Evolutionary conservation across 768 basidiomycete genomes (phyloP), one percentile per base, ranked within the genome.

Genomic region (Cystoderma amianthinum): DNA sequence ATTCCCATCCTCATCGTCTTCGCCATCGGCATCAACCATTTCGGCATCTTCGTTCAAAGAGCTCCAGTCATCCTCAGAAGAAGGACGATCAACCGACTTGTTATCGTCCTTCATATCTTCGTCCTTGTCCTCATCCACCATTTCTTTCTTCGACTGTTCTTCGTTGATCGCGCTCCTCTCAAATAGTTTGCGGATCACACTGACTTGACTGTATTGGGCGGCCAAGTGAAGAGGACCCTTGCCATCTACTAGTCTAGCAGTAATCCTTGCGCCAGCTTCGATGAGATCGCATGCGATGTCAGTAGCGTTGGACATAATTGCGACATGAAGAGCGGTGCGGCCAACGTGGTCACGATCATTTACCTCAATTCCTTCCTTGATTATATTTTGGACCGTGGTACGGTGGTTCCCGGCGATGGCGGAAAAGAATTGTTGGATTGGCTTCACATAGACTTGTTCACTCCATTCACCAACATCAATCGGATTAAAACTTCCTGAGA

Each of bases 391-490:
- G 12, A 79, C 68, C 0, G 56, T 48, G 4, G 56, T 54, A 0
- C 62, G 59, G 47, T 83, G 72, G 34, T 62, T 57, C 2, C 62
- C 51, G 2, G 64, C 69, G 44, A 83, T 76, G n/a, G 74, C 74
- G 7, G 58, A 51, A 59, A 82, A 81, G 43, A 83, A 70, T 43
- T 69, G 66, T 42, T 75, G 72, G 0, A 68, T 66, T 11, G 65
- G 65, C 9, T 71, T 74, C 45, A 80, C 65, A 53, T 81, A 83
- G 6, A 74, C 78, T 46, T 78, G 73, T 23, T 65, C 75, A 43
- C 69, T 69, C 80, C 80, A 83, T 63, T 80, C 78, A 9, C 76
- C 78, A 10, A 70, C 74, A 45, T 83, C 78, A 51, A 81, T 80
- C 0, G 79, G 79, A 40, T 78, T 74, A 64, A 82, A 82, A 50